A percentile compares a stretch with the other conserved stretches of the same genome.
phyloP scores from a whole-genome alignment of 1,139 yeast species.

The Hyphopichia khmerensis region DNA sequence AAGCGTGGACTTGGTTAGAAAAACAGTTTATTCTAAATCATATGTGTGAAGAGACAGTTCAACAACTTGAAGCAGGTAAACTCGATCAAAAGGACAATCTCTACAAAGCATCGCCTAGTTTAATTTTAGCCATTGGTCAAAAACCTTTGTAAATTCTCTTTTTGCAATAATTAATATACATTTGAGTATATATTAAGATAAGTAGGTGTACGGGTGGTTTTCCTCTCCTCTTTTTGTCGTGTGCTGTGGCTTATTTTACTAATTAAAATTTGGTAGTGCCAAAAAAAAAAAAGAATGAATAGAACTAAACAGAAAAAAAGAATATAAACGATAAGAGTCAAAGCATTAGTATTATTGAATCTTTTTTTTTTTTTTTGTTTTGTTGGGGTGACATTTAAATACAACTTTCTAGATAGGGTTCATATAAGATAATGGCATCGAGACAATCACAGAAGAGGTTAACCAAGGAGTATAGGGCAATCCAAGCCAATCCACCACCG shows the following conservation, averaged over 20 bases:
- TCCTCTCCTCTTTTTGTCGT: too few relatives aligned
- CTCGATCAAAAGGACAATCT: slow-evolving; percentile 11
- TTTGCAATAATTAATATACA: too few relatives aligned
- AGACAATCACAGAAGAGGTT: slow-evolving; percentile 53
- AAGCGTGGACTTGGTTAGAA: slow-evolving; percentile 23
- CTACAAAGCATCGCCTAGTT: slow-evolving; percentile 18
- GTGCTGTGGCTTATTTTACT: too few relatives aligned
- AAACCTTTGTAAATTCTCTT: too few relatives aligned
- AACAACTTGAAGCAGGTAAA: slow-evolving; percentile 15
- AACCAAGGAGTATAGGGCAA: slow-evolving; percentile 74
- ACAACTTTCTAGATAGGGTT: not conserved
- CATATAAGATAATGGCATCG: slow-evolving; percentile 38
- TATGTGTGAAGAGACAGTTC: slow-evolving; percentile 14
- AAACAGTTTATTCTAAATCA: slow-evolving; percentile 25
- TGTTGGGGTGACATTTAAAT: too few relatives aligned
- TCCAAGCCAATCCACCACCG: slow-evolving; percentile 78
- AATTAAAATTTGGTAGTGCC: too few relatives aligned
- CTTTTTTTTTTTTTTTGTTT: not conserved
- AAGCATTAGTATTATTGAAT: too few relatives aligned
- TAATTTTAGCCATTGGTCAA: slow-evolving; percentile 29
- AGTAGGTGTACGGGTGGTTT: not conserved
- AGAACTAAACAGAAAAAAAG: too few relatives aligned
- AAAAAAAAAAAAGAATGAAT: too few relatives aligned
- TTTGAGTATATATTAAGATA: too few relatives aligned
- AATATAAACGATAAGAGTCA: not conserved